These are phyloP conservation scores for Pythium scleroteichum DNA, from an alignment of 352 stramenopile genomes.

Conservation along the genomic window DNA sequence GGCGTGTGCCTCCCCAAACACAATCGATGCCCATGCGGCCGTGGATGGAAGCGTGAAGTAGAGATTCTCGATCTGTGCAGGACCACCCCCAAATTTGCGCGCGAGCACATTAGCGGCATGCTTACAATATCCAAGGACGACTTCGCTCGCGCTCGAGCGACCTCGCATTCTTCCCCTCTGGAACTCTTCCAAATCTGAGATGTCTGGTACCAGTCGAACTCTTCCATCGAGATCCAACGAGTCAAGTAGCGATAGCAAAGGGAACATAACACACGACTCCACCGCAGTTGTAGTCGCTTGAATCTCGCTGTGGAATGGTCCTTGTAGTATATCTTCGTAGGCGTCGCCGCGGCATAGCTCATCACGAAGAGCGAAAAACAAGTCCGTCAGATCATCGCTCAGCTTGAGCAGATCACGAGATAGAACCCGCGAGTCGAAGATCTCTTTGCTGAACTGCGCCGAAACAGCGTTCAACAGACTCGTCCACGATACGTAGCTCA, in stretches of 20 bases:
- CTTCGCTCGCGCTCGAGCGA: too few species aligned
- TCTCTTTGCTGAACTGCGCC: conserved; percentile 1
- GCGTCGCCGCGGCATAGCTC: not conserved
- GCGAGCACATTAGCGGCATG: not conserved
- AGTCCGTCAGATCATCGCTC: conserved; percentile 3
- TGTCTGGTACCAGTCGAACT: too few species aligned
- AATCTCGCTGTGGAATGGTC: too few species aligned
- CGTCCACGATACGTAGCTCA: not conserved
- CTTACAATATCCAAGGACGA: not conserved
- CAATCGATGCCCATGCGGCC: not conserved
- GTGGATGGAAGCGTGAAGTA: conserved; percentile 2
- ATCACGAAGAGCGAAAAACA: not conserved
- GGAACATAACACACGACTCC: not conserved
- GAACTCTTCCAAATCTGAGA: too few species aligned
- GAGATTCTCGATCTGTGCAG: not conserved
- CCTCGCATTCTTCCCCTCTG: too few species aligned
- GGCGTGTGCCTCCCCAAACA: not conserved
- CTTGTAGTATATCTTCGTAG: not conserved
- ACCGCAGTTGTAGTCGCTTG: too few species aligned
- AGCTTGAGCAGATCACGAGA: conserved; percentile 12
- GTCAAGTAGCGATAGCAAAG: conserved; percentile 1
- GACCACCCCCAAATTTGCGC: not conserved
- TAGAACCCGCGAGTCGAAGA: conserved; percentile 14
- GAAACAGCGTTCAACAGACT: not conserved
- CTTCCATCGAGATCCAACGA: conserved; percentile 2